Evolutionary conservation across 1,284 basidiomycete species (phyloP), one percentile per base, ranked within the genome.

Genomic region (Pterulicium gracile): DNA sequence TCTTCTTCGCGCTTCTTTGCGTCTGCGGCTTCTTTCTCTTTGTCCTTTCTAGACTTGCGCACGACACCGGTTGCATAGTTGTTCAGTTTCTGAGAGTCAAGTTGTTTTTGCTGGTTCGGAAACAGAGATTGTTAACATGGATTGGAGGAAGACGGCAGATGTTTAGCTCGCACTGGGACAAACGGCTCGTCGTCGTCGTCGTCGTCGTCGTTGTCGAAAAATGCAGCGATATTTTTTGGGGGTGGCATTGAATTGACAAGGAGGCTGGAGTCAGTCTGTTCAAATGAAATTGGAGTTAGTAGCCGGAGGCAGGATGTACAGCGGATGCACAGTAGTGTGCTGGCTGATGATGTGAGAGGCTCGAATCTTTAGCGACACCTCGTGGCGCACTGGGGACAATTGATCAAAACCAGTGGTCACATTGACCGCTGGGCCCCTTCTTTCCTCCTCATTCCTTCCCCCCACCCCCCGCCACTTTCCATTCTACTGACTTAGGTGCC

Each of bases 1-100:
- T 93, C 90, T 56, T 88, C 82, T 58, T 88, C 81, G 54, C 73
- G 79, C 58, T 81, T 81, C 66, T 92, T 93, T 24, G 84, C 87
- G 48, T 89, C 88, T 42, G 89, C 91, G 43, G 80, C 81, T 59
- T 96, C 92, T 55, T 84, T 78, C 58, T 96, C 92, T 58, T 87
- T 91, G 63, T 95, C 87, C 47, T 81, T 67, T 45, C 77, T 74
- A 19, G 87, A 88, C 62, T 89, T 89, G 45, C 79, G 73, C 36
- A 80, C 73, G 24, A 73, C 81, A 19, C 85, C 85, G 56, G 85
- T 77, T 24, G 84, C 63, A 58, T 83, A 89, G 48, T 86, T 79
- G 15, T 81, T 79, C 46, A 85, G 63, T 62, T 89, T 89, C 55
- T 79, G 75, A 57, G 83, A 80, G 57, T 89, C 85, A 52, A 86